Evolutionary conservation across 108 stramenopile genomes (phyloP), one percentile per base, ranked within the genome.

Genomic region (Phaeodactylum tricornutum): DNA sequence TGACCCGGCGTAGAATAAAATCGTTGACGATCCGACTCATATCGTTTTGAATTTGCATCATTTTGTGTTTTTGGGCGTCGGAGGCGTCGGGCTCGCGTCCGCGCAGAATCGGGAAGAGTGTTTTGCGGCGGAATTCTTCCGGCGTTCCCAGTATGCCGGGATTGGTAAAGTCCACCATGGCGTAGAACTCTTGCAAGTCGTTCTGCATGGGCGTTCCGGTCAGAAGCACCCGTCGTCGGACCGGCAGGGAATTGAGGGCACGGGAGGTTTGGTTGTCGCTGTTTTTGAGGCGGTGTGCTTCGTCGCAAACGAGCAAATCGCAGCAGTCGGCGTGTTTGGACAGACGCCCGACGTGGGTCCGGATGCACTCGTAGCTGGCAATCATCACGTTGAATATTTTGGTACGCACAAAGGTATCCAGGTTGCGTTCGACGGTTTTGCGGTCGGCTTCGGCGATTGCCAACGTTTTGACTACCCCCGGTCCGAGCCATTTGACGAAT

Each of bases 201-300:
- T 98, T 97, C 51, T 97, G 94, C 89, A 95, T 91, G 3, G 94
- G 96, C 3, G 96, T 97, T 17, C 96, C 96, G 4, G 93, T 92
- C 26, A 98, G 65, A 15, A 98, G 58, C 0, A 98, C 85, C 16
- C 98, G 75, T 11, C 89, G 84, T 55, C 78, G 74, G 53, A 84
- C 83, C 3, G 90, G 81, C 14, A 98, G 41, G 20, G 72, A 74
- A 46, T 76, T 68, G 49, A 96, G 72, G 0, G 94, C 93, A 57
- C 77, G 76, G 41, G 76, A 57, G 1, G 95, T 96, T 53, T 92
- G 94, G 43, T 94, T 95, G 28, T 97, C 95, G 17, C 80, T 73
- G 83, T 98, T 99, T 58, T 99, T 99, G 36, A 99, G 87, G 12
- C 95, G 88, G 72, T 97, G 96, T 7, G 95, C 98, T 67, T 99